Conservation (phyloP, 2,329 filamentous ascomycete species). For the Nakataea oryzae region DNA sequence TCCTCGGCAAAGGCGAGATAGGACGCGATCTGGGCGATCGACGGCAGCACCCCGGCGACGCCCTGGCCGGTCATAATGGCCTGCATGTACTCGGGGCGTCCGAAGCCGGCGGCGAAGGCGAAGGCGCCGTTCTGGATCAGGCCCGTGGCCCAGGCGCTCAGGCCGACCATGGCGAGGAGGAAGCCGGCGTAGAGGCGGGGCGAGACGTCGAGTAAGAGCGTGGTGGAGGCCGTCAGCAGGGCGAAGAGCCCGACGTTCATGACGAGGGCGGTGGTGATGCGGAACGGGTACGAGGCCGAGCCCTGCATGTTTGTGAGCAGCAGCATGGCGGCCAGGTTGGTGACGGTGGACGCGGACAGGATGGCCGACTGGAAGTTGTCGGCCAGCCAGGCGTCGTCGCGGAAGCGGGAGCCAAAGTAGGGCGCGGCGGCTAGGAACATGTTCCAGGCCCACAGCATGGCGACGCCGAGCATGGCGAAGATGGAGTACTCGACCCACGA, state of each 20-base stretch:
- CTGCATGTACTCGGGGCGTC: constrained; percentile 80
- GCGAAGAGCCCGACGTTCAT: constrained; percentile 71
- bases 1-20: constrained; percentile 52
- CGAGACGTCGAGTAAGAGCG: constrained; percentile 50
- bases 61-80: constrained; percentile 94
- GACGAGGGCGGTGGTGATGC: constrained; percentile 67
- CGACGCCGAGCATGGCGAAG: constrained; percentile 75
- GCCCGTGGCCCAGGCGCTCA: constrained; percentile 69
- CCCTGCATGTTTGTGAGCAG: constrained; percentile 72
- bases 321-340: constrained; percentile 68
- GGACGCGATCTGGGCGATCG: constrained; percentile 75
- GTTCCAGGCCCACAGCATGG: constrained; percentile 99
- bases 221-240: constrained; percentile 71
- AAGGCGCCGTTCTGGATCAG: constrained; percentile 92
- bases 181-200: constrained; percentile 67
- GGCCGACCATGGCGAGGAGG: constrained; percentile 69
- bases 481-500: constrained; percentile 80
- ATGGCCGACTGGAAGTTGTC: constrained; percentile 85
- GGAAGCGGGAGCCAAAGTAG: constrained; percentile 82
- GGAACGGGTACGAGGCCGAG: constrained; percentile 75
- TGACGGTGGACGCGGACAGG: constrained; percentile 73
- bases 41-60: constrained; percentile 81
- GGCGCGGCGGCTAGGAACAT: constrained; percentile 95
- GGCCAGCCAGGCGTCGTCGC: constrained; percentile 57
- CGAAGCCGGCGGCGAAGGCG: constrained; percentile 81